Base-by-base conservation (phyloP, 2,329 filamentous ascomycete genomes). In the Neodidymelliopsis sp. region DNA sequence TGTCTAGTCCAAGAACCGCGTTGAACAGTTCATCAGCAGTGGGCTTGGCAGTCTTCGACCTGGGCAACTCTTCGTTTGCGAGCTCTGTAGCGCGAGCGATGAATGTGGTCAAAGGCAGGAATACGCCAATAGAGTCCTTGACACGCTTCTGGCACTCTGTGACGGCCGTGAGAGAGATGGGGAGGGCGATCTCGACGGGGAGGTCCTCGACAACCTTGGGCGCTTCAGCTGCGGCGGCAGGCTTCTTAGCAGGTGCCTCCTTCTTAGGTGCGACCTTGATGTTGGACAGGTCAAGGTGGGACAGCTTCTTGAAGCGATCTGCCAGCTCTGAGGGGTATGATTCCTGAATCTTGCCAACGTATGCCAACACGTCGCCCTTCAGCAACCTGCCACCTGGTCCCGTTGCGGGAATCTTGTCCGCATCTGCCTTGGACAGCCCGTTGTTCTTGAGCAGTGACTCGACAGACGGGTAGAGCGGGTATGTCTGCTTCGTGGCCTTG, bases 281-380 rank as follows among this genome's bases (percentile, higher is more conserved):
- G 79, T 97, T 96, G 79, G 89, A 94, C 18, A 99, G 84, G 72
- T 99, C 93, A 42, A 99, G 85, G 73, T 95, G 91, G 30, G 84
- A 79, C 37, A 94, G 84, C 73, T 91, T 87, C 52, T 84, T 80
- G 68, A 96, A 87, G 41, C 84, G 85, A 49, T 82, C 78, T 45
- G 89, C 88, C 61, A 91, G 82, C 53, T 85, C 79, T 16, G 84
- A 81, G 2, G 93, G 89, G 60, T 90, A 88, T 50, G 85, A 81
- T 56, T 85, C 78, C 52, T 87, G 79, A 66, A 97, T 90, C 61
- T 81, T 79, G 55, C 94, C 94, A 12, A 97, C 75, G 73, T 93
- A 94, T 36, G 91, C 92, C 43, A 99, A 84, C 6, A 99, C 88
- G 70, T 99, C 94, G 46, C 94, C 94, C 81, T 99, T 99, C 54